A percentile compares a stretch with the other conserved stretches of the same genome.
phyloP scores from a whole-genome alignment of 768 basidiomycete genomes.

The Rhodocollybia butyracea region DNA sequence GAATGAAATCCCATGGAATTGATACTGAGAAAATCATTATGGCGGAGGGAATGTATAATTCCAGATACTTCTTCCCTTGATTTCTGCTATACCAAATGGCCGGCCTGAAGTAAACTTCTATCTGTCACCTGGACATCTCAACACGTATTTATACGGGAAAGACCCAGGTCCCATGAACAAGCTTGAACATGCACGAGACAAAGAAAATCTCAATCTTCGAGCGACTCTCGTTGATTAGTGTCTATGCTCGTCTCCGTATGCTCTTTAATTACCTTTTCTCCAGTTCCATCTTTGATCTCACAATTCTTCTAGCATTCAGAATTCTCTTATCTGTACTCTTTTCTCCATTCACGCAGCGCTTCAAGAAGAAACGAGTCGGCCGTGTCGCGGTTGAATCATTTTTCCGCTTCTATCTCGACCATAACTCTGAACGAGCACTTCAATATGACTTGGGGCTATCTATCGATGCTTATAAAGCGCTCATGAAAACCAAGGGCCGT shows the following conservation, averaged over 20 bases:
- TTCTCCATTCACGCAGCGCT: background rate
- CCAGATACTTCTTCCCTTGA: too few species aligned
- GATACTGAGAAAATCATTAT: too few species aligned
- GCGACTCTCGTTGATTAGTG: background rate
- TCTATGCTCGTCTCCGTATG: background rate
- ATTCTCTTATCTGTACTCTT: background rate
- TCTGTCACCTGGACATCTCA: too few species aligned
- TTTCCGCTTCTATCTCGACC: background rate
- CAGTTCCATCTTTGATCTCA: background rate
- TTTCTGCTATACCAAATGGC: too few species aligned
- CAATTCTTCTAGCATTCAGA: background rate
- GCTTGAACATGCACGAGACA: background rate
- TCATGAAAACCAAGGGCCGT: conserved; percentile 15
- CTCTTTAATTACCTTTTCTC: background rate
- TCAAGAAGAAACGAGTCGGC: background rate
- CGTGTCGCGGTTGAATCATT: background rate
- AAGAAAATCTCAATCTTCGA: background rate
- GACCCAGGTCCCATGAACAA: too few species aligned
- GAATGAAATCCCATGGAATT: too few species aligned
- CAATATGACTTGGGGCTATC: background rate
- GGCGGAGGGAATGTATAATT: too few species aligned
- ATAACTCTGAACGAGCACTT: background rate
- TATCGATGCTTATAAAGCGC: conserved; percentile 14
- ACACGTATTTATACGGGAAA: too few species aligned
- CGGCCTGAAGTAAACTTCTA: too few species aligned